Conservation (phyloP, 192 early-diverging fungal genomes). For the Radiomyces spectabilis region DNA sequence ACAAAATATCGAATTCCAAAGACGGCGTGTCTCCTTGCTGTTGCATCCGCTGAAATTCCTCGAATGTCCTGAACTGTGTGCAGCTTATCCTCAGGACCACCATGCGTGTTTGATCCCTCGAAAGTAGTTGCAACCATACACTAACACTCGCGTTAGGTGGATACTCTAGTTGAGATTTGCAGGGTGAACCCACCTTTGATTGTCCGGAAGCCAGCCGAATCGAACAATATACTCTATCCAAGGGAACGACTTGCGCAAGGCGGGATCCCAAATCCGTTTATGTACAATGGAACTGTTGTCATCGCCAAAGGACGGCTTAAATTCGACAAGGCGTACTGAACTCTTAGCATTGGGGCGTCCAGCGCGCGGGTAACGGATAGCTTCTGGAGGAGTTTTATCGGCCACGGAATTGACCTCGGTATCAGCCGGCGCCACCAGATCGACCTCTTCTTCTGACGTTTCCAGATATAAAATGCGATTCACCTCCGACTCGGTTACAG, state of each 20-base stretch:
- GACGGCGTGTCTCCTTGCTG: constrained; percentile 9
- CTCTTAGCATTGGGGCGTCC: constrained; percentile 50
- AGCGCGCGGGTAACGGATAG: constrained; percentile 53
- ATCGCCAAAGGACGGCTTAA: no score
- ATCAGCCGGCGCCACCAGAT: constrained; percentile 25
- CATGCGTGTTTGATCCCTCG: constrained; percentile 42
- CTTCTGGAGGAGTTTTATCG: constrained; percentile 17
- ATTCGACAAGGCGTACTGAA: constrained; percentile 47
- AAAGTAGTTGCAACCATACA: constrained; percentile 52
- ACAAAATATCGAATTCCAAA: constrained; percentile 35
- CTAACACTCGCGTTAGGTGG: no score
- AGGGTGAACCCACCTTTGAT: constrained; percentile 45
- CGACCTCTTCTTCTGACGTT: constrained; percentile 50
- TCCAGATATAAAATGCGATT: constrained; percentile 55
- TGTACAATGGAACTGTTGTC: no score
- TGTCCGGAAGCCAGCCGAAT: constrained; percentile 56
- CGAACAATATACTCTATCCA: constrained; percentile 65
- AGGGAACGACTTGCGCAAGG: constrained; percentile 45
- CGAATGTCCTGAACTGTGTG: constrained; percentile 37
- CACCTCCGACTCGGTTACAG: neutral
- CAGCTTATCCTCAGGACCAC: constrained; percentile 44
- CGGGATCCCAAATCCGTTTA: constrained; percentile 42
- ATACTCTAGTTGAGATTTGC: no score
- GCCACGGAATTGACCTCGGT: constrained; percentile 1
- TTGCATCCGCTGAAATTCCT: constrained; percentile 27